A percentile compares a stretch with the other conserved stretches of the same genome.
phyloP scores from a whole-genome alignment of 441 rosid species.

The Bruguiera hainesii region DNA sequence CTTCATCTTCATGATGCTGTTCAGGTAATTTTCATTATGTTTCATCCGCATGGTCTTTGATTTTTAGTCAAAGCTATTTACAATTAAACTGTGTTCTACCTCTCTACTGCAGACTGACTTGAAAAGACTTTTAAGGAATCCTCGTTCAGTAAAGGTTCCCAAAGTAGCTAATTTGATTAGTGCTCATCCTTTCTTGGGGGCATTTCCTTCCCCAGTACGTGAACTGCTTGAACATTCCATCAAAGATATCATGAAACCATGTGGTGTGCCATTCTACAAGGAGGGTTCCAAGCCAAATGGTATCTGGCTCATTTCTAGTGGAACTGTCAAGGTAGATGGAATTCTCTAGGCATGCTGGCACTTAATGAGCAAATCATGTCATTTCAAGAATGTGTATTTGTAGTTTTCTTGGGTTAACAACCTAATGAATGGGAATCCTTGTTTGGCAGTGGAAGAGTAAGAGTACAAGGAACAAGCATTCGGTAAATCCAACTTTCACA shows the following conservation, averaged over 20 bases:
- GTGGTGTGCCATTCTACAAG: slow-evolving; percentile 71
- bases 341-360: slow-evolving; percentile 12
- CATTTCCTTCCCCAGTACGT: slow-evolving; percentile 53
- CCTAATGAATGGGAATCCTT: slow-evolving; percentile 20
- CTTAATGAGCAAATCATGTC: background rate
- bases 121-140: slow-evolving; percentile 84
- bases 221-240: slow-evolving; percentile 48
- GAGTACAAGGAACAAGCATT: slow-evolving; percentile 57
- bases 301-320: slow-evolving; percentile 83
- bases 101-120: slow-evolving; percentile 57
- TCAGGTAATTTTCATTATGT: slow-evolving; percentile 46
- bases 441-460: slow-evolving; percentile 80
- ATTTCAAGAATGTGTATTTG: background rate
- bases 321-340: slow-evolving; percentile 73
- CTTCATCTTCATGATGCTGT: slow-evolving; percentile 85
- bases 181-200: slow-evolving; percentile 61
- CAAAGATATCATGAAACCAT: slow-evolving; percentile 64
- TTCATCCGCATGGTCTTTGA: background rate
- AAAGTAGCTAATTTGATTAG: slow-evolving; percentile 47
- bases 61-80: background rate
- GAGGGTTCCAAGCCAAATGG: slow-evolving; percentile 84
- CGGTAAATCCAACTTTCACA: slow-evolving; percentile 83
- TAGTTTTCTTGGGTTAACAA: background rate
- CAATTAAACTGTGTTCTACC: background rate
- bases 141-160: slow-evolving; percentile 67